A percentile compares a stretch with the other conserved stretches of the same genome.
Evolutionary conservation across 805 yeast genomes (phyloP).

Genomic region (Yamadazyma endophytica): DNA sequence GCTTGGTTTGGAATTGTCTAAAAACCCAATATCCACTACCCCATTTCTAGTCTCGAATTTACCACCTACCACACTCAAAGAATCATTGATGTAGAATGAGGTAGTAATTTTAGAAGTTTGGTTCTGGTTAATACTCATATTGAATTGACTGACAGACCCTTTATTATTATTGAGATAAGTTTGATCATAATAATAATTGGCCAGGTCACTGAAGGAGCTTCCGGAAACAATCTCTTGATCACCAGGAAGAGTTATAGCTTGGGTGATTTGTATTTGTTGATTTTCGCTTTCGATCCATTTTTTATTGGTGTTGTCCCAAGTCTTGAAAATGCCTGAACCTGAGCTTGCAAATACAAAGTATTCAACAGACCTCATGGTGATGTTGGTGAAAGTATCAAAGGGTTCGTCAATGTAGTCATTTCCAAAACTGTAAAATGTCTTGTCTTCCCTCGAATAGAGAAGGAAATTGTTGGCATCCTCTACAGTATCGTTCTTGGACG

Average conservation of each 20-base stretch:
- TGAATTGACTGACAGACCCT: constrained; percentile 16
- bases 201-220: constrained; percentile 26
- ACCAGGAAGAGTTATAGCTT: constrained; percentile 18
- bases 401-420: constrained; percentile 18
- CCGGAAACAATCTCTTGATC: constrained; percentile 34
- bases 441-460: constrained; percentile 25
- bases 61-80: constrained; percentile 59
- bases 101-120: constrained; percentile 14
- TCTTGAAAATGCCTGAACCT: constrained; percentile 16
- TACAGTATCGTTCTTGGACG: constrained; percentile 23
- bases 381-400: constrained; percentile 27
- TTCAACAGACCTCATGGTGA: constrained; percentile 35
- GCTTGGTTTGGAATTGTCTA: constrained; percentile 17
- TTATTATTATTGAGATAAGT: constrained; percentile 7
- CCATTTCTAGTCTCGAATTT: constrained; percentile 32
- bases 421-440: constrained; percentile 43
- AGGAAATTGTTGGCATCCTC: constrained; percentile 32
- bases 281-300: constrained; percentile 29
- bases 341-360: constrained; percentile 37
- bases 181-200: constrained; percentile 15
- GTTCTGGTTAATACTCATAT: constrained; percentile 18
- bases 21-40: constrained; percentile 25
- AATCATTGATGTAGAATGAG: constrained; percentile 45
- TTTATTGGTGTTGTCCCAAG: constrained; percentile 40
- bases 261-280: constrained; percentile 24